Base-by-base conservation (phyloP, 139 green algal genomes). In the Dunaliella primolecta region DNA sequence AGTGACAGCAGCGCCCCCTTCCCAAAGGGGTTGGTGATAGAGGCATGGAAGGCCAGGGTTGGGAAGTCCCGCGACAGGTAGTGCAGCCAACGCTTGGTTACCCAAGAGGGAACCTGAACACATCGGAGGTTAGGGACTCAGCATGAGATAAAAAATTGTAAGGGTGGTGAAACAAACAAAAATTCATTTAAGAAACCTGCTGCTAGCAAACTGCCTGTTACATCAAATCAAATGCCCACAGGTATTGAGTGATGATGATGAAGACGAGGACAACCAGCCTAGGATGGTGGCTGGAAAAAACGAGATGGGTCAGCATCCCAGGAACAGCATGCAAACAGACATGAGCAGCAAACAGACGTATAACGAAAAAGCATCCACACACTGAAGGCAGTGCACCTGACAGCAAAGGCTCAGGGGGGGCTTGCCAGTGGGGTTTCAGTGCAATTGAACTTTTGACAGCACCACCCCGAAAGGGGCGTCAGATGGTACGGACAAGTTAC, bases 1-100 rank as follows among this genome's bases (percentile, higher is more conserved):
- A 97, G 85, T 24, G 90, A 95, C 70, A 97, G 88, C 83, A 97
- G 89, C 30, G 87, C 96, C 34, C 97, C 97, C 93, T 99, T 99
- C 87, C 97, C 97, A 91, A 99, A 99, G 79, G 97, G 95, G 88
- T 99, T 98, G 64, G 94, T 98, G 82, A 99, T 92, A 72, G 87
- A 95, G 25, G 97, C 95, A 84, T 99, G 97, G 93, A 99, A 99
- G 79, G 97, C 97, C 7, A 99, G 93, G 0, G 95, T 98, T 23
- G 97, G 97, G 84, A 96, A 99, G 87, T 99, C 95, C 0, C 89
- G 83, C 0, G 91, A 97, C 35, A 99, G 93, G 78, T 88, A 78
- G 85, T 96, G 90, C 80, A 99, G 93, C 97, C 97, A 99, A 70
- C 95, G 91, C 89, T 97, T 98, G 74, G 97, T 98, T 21, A 99